Base-by-base conservation (phyloP, 1,139 yeast genomes). In the Kluyveromyces sp. region DNA sequence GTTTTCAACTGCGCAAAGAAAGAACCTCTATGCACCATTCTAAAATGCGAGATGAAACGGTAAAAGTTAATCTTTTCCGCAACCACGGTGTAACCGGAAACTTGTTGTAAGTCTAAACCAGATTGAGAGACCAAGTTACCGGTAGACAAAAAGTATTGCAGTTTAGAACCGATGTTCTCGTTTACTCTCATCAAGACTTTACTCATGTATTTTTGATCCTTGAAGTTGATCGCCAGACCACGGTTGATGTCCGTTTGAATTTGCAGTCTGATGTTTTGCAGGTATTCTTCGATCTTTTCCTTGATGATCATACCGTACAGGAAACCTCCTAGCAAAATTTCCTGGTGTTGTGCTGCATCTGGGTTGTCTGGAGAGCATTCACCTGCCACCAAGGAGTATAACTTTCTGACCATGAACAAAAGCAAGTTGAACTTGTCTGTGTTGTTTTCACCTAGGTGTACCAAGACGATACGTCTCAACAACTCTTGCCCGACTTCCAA, bases 11-110 rank as follows among this genome's bases (percentile, higher is more conserved):
- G 96, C 36, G 99, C 97, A 65, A 92, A 92, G 81, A 92, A 92
- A 53, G 97, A 87, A 67, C 99, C 99, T 78, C 99, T 83, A 68
- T 92, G 99, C 41, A 92, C 98, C 98, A 92, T 92, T 70, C 99
- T 74, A 75, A 92, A 92, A 73, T 92, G 99, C 17, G 97, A 80
- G 53, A 92, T 82, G 70, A 92, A 92, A 64, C 99, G 84, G 67
- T 94, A 85, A 74, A 88, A 92, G 66, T 92, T 92, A 66, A 92
- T 92, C 67, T 94, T 92, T 69, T 92, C 99, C 2, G 98, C 98
- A 49, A 94, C 97, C 54, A 92, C 98, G 1, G 98, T 92, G 65
- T 87, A 92, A 60, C 99, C 99, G 43, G 95, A 83, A 42, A 89
- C 96, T 71, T 92, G 99, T 68, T 92, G 99, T 65, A 92, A 77